Conservation (phyloP, 176 grass and related monocot species). For the Themeda triandra region DNA sequence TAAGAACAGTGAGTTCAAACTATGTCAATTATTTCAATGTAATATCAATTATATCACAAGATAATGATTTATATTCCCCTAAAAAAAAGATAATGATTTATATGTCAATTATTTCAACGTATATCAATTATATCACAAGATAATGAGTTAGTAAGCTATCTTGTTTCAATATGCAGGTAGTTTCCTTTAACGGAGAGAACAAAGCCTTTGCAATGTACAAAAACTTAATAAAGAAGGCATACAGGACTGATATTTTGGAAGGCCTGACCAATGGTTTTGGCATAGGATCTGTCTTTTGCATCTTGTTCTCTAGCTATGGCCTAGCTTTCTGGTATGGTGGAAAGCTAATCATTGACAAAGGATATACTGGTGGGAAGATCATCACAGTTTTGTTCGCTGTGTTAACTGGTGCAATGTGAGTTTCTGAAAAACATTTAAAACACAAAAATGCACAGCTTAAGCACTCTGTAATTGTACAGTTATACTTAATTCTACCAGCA, state of each 20-base stretch:
- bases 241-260: conserved; percentile 50
- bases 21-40: neutral
- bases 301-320: conserved; percentile 63
- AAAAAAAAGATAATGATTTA: too few species aligned
- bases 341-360: conserved; percentile 57
- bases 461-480: neutral
- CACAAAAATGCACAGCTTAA: neutral
- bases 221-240: conserved; percentile 51
- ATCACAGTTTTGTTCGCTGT: conserved; percentile 53
- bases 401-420: conserved; percentile 61
- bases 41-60: neutral
- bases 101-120: neutral
- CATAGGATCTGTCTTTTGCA: conserved; percentile 48
- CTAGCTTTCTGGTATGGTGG: conserved; percentile 73
- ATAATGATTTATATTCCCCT: conserved; percentile 12
- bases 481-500: neutral
- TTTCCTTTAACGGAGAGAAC: conserved; percentile 68
- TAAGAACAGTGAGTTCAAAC: conserved; percentile 66
- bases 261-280: conserved; percentile 53
- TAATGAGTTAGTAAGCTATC: neutral
- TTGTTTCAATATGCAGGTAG: conserved; percentile 39
- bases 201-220: conserved; percentile 55
- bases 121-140: neutral
- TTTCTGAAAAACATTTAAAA: neutral
- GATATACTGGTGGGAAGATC: conserved; percentile 57